phyloP scores from a whole-genome alignment of 2,329 filamentous ascomycete genomes.

The Pseudogymnoascus sp. region DNA sequence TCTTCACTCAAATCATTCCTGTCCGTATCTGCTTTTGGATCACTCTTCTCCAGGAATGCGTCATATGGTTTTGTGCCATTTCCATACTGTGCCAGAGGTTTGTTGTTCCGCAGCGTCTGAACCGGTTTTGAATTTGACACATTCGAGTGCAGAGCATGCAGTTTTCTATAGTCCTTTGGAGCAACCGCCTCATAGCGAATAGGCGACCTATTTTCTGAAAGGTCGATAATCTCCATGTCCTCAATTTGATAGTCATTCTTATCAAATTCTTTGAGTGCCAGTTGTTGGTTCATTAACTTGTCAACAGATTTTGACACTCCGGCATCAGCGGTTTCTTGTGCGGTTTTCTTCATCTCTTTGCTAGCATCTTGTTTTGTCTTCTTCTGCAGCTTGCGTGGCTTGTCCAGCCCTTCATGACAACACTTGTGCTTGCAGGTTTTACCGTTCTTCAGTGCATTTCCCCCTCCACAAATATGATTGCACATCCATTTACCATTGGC shows the following conservation, averaged over 20 bases:
- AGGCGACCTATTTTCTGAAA: conserved; percentile 17
- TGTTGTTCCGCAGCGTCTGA: conserved; percentile 21
- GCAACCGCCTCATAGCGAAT: conserved; percentile 17
- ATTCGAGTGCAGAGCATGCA: conserved; percentile 26
- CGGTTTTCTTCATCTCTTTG: neutral
- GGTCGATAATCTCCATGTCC: conserved; percentile 25
- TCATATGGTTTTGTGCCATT: conserved; percentile 19
- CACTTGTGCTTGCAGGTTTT: conserved; percentile 61
- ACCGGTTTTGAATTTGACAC: conserved; percentile 20
- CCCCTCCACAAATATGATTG: conserved; percentile 55
- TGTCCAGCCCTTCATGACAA: conserved; percentile 63
- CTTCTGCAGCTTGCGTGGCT: conserved; percentile 33
- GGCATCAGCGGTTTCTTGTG: neutral
- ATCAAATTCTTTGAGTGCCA: neutral
- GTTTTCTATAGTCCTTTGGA: conserved; percentile 23
- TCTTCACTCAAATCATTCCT: conserved; percentile 27
- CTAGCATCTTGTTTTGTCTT: neutral
- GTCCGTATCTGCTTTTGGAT: conserved; percentile 5
- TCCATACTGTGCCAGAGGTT: conserved; percentile 21
- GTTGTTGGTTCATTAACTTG: neutral
- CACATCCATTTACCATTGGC: conserved; percentile 67
- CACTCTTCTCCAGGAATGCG: conserved; percentile 16
- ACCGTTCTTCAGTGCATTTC: conserved; percentile 31
- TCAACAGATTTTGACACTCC: neutral
- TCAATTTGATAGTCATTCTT: neutral